A percentile compares a stretch with the other conserved stretches of the same genome.
phyloP scores from a whole-genome alignment of 164 flowering plant genomes.

The Platanus orientalis region DNA sequence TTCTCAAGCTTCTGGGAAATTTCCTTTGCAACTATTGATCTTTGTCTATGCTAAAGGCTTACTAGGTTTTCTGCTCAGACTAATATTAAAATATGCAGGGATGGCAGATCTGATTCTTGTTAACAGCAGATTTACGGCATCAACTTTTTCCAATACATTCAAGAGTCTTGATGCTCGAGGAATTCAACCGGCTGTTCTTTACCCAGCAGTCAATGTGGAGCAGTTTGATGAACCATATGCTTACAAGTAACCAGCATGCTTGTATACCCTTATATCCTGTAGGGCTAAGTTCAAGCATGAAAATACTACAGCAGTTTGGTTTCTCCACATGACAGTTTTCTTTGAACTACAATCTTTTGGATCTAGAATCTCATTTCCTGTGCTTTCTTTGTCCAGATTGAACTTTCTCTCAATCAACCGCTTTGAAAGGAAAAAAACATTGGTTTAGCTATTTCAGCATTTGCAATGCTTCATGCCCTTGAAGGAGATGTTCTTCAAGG shows the following conservation, averaged over 20 bases:
- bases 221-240: slow-evolving; percentile 66
- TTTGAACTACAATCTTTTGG: neutral
- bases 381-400: slow-evolving; percentile 35
- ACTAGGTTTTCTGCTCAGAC: neutral
- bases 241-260: slow-evolving; percentile 48
- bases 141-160: slow-evolving; percentile 84
- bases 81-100: slow-evolving; percentile 40
- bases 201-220: slow-evolving; percentile 88
- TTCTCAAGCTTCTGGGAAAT: slow-evolving; percentile 1
- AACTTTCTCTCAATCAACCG: slow-evolving; percentile 87
- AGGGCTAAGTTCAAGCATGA: slow-evolving; percentile 12
- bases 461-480: slow-evolving; percentile 50
- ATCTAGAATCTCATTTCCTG: neutral
- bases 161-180: slow-evolving; percentile 66
- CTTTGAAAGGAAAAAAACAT: slow-evolving; percentile 93
- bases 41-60: neutral
- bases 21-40: neutral
- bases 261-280: slow-evolving; percentile 26
- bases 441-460: slow-evolving; percentile 78
- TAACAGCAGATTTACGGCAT: slow-evolving; percentile 88
- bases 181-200: slow-evolving; percentile 74
- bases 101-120: slow-evolving; percentile 93
- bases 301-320: neutral
- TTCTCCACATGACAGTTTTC: neutral
- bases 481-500: slow-evolving; percentile 31